phyloP scores from a whole-genome alignment of 2,329 filamentous ascomycete genomes.

The Phialemonium atrogriseum region DNA sequence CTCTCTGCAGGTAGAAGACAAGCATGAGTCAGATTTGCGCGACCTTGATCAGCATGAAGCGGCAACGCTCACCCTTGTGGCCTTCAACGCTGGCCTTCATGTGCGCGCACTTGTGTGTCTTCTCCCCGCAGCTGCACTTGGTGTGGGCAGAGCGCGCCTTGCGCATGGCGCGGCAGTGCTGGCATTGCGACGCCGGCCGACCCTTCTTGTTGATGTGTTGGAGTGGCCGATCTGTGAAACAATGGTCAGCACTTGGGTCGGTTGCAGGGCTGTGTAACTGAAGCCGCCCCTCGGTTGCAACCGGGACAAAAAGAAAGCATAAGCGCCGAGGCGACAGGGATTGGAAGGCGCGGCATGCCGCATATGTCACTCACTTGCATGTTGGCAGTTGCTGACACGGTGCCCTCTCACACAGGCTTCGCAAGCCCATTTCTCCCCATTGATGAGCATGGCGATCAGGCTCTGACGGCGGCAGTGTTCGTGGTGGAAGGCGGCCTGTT shows the following conservation, averaged over 20 bases:
- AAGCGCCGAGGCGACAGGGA: slow-evolving; percentile 3
- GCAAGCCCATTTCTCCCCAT: slow-evolving; percentile 97
- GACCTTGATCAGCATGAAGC: slow-evolving; percentile 14
- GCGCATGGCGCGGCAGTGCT: slow-evolving; percentile 91
- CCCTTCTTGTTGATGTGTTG: slow-evolving; percentile 97
- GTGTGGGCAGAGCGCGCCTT: slow-evolving; percentile 92
- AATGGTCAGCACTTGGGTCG: slow-evolving; percentile 15
- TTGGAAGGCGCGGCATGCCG: too few relatives aligned
- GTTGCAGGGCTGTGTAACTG: slow-evolving; percentile 9
- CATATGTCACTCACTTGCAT: slow-evolving; percentile 64
- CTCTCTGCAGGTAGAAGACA: slow-evolving; percentile 37
- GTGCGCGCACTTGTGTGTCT: slow-evolving; percentile 64
- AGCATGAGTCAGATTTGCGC: slow-evolving; percentile 19
- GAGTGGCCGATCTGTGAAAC: slow-evolving; percentile 67
- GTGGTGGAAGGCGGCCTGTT: slow-evolving; percentile 6
- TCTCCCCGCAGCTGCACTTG: slow-evolving; percentile 95
- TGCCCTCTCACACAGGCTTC: slow-evolving; percentile 97
- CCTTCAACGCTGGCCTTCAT: slow-evolving; percentile 48
- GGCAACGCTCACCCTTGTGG: slow-evolving; percentile 45
- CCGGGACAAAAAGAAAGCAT: slow-evolving; percentile 7
- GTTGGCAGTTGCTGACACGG: slow-evolving; percentile 97
- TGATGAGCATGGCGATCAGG: slow-evolving; percentile 59
- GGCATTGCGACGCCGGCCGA: slow-evolving; percentile 93
- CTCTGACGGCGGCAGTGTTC: background rate
- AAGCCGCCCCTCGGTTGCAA: slow-evolving; percentile 15